A percentile compares a stretch with the other conserved stretches of the same genome.
Evolutionary conservation across 139 green algal species (phyloP).

Genomic region (Tetraselmis chui): DNA sequence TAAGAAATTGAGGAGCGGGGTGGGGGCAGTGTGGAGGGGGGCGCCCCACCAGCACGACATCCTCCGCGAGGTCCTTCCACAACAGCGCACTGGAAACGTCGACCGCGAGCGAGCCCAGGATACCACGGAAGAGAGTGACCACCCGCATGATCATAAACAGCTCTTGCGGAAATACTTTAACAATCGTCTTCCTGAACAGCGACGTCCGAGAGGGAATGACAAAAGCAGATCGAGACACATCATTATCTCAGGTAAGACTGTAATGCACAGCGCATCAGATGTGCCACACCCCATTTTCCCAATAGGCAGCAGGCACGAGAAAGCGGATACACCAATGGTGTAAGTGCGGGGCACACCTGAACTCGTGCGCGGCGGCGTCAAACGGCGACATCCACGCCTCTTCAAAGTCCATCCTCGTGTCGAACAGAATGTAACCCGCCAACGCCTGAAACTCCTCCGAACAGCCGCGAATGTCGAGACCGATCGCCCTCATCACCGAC

Average conservation of each 20-base stretch:
- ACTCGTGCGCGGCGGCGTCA: constrained; percentile 28
- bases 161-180: constrained; percentile 21
- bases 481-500: constrained; percentile 17
- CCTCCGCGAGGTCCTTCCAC: constrained; percentile 34
- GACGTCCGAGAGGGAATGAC: too few relatives aligned
- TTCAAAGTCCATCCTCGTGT: constrained; percentile 48
- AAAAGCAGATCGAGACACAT: too few relatives aligned
- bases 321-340: too few relatives aligned
- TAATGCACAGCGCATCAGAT: neutral
- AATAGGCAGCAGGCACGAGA: too few relatives aligned
- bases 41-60: neutral
- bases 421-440: constrained; percentile 42
- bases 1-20: too few relatives aligned
- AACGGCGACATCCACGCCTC: constrained; percentile 37
- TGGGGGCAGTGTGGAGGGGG: too few relatives aligned
- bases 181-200: neutral
- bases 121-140: constrained; percentile 41
- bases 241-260: too few relatives aligned
- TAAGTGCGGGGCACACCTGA: constrained; percentile 10
- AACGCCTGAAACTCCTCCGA: constrained; percentile 16
- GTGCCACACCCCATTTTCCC: neutral
- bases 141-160: constrained; percentile 54
- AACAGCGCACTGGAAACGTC: constrained; percentile 33
- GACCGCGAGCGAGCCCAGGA: constrained; percentile 31
- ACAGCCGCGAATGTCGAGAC: constrained; percentile 27